These are phyloP conservation scores for Pseudogymnoascus sp. DNA, from an alignment of 2,329 filamentous ascomycete species.

Conservation along the genomic window DNA sequence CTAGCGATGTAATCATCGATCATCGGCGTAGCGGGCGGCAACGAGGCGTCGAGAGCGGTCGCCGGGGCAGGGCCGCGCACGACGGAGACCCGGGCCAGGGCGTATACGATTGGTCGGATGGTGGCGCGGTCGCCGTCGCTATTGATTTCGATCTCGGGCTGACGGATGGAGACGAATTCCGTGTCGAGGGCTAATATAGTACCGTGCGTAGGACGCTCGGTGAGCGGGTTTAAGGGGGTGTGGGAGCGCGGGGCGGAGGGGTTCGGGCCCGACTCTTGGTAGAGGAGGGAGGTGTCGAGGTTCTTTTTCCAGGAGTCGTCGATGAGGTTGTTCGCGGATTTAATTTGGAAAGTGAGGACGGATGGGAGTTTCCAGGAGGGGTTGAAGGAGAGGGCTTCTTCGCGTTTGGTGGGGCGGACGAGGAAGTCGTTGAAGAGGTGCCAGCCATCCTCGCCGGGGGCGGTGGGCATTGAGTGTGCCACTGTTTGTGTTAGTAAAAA, in stretches of 20 bases:
- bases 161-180: slow-evolving; percentile 87
- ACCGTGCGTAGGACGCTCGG: slow-evolving; percentile 59
- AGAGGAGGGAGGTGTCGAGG: slow-evolving; percentile 78
- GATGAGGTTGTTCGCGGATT: slow-evolving; percentile 69
- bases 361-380: slow-evolving; percentile 88
- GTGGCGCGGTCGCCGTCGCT: slow-evolving; percentile 88
- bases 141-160: slow-evolving; percentile 93
- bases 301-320: slow-evolving; percentile 79
- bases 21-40: slow-evolving; percentile 73
- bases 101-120: slow-evolving; percentile 81
- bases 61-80: slow-evolving; percentile 51
- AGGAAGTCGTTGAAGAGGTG: slow-evolving; percentile 97
- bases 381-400: slow-evolving; percentile 85
- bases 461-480: slow-evolving; percentile 52
- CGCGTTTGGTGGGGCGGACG: slow-evolving; percentile 67
- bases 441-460: slow-evolving; percentile 64
- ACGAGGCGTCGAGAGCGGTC: slow-evolving; percentile 41
- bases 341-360: slow-evolving; percentile 77
- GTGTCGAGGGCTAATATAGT: slow-evolving; percentile 86
- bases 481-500: slow-evolving; percentile 35
- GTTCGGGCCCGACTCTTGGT: slow-evolving; percentile 51
- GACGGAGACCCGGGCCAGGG: slow-evolving; percentile 86
- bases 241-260: slow-evolving; percentile 31
- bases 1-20: slow-evolving; percentile 97
- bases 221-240: slow-evolving; percentile 35